These are phyloP conservation scores for Cryomyces minteri DNA, from an alignment of 495 filamentous ascomycete species.

Conservation along the genomic window DNA sequence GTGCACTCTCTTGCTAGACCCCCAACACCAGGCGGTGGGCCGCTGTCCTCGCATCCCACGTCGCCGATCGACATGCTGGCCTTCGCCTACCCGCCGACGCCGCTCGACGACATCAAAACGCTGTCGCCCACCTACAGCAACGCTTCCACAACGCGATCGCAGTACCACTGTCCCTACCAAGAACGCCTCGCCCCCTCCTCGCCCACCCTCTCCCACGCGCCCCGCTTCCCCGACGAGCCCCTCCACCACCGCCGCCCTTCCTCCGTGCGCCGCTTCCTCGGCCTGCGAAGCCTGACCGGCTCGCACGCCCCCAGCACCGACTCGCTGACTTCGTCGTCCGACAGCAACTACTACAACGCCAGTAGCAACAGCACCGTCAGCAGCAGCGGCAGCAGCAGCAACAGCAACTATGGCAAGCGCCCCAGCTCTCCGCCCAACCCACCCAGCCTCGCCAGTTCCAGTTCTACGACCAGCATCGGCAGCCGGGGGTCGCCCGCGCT, in stretches of 20 bases:
- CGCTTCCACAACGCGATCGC: not conserved
- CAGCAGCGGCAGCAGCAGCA: constrained; percentile 6
- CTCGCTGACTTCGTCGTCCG: constrained; percentile 1
- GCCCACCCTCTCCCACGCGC: constrained; percentile 2
- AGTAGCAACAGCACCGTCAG: constrained; percentile 1
- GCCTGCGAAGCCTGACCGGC: constrained; percentile 3
- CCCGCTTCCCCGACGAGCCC: not conserved
- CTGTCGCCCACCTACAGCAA: not conserved
- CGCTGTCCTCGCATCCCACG: constrained; percentile 22
- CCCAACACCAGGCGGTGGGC: constrained; percentile 20
- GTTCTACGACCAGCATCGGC: not conserved
- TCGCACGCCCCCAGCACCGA: not conserved
- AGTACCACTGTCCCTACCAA: constrained; percentile 6
- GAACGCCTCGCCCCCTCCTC: constrained; percentile 5
- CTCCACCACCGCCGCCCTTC: constrained; percentile 9
- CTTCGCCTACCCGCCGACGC: not conserved
- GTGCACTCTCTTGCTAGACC: constrained; percentile 1
- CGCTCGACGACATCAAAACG: not conserved
- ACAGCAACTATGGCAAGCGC: no score
- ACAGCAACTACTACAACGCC: not conserved
- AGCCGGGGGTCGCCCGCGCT: not conserved
- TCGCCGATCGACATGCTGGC: constrained; percentile 5
- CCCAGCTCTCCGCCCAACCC: not conserved
- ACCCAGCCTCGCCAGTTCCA: not conserved
- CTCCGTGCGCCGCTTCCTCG: constrained; percentile 17